phyloP scores from a whole-genome alignment of 148 eudicot genomes.

The Rhododendron henanense region DNA sequence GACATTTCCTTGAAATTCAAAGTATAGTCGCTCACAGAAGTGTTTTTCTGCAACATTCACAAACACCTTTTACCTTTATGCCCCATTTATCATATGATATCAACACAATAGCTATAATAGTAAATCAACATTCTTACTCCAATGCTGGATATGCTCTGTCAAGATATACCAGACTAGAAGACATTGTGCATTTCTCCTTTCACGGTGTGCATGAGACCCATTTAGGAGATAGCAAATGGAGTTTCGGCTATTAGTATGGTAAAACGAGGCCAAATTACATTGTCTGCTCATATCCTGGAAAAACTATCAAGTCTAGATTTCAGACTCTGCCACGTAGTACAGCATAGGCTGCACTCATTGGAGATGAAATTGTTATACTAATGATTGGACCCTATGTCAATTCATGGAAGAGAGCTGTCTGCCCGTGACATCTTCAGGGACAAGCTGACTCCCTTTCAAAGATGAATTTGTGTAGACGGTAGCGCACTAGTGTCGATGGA shows the following conservation, averaged over 20 bases:
- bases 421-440: neutral
- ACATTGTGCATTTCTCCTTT: neutral
- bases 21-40: neutral
- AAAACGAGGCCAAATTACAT: neutral
- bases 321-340: neutral
- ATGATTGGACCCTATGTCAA: neutral
- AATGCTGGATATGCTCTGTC: neutral
- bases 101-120: neutral
- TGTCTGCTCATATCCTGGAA: neutral
- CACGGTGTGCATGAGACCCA: neutral
- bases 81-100: neutral
- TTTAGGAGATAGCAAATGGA: neutral
- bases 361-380: neutral
- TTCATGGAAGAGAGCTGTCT: neutral
- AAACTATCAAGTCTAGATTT: neutral
- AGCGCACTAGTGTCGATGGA: neutral
- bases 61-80: neutral
- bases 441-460: neutral
- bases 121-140: neutral
- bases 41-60: neutral
- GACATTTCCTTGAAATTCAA: neutral
- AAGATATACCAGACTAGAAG: neutral
- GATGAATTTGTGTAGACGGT: neutral
- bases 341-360: neutral
- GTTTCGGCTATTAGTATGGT: neutral